phyloP scores from a whole-genome alignment of 2,329 filamentous ascomycete species.

The Ophiognomonia clavigignenti-juglandacearum region DNA sequence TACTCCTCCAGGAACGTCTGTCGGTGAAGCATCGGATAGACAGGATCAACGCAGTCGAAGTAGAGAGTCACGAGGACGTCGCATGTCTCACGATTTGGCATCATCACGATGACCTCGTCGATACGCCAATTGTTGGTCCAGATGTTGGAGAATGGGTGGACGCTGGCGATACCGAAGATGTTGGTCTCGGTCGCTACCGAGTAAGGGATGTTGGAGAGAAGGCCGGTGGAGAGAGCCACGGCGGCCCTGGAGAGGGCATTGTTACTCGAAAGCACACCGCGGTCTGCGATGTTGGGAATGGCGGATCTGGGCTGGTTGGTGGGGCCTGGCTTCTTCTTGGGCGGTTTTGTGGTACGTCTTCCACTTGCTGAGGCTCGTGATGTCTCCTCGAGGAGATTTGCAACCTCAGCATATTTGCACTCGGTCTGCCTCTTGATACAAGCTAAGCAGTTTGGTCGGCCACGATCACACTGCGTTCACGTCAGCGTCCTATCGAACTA shows the following conservation, averaged over 20 bases:
- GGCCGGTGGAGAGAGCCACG: constrained; percentile 51
- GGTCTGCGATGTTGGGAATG: constrained; percentile 53
- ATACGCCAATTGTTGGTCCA: constrained; percentile 77
- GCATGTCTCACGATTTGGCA: constrained; percentile 71
- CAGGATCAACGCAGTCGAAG: constrained; percentile 69
- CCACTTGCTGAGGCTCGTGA: constrained; percentile 48
- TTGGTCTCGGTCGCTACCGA: constrained; percentile 67
- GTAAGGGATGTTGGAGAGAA: constrained; percentile 70
- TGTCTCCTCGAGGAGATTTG: constrained; percentile 70
- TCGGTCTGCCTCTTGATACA: constrained; percentile 72
- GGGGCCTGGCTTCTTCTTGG: constrained; percentile 43
- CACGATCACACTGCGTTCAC: constrained; percentile 62
- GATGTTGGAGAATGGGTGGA: constrained; percentile 78
- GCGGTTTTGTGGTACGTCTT: constrained; percentile 52
- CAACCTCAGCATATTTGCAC: constrained; percentile 71
- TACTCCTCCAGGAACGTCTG: constrained; percentile 75
- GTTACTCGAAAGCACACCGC: constrained; percentile 42
- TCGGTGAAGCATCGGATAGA: constrained; percentile 76
- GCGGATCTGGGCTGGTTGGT: constrained; percentile 31
- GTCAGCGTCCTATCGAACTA: background rate
- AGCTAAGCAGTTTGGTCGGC: constrained; percentile 62
- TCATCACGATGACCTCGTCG: constrained; percentile 67
- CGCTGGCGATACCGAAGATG: constrained; percentile 74
- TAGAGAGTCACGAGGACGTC: constrained; percentile 63
- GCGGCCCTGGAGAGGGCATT: constrained; percentile 42